Percentiles rank a stretch among this genome's conserved stretches.
Evolutionary conservation across 371 early-diverging fungal genomes (phyloP).

Genomic region (Massospora cicadina): DNA sequence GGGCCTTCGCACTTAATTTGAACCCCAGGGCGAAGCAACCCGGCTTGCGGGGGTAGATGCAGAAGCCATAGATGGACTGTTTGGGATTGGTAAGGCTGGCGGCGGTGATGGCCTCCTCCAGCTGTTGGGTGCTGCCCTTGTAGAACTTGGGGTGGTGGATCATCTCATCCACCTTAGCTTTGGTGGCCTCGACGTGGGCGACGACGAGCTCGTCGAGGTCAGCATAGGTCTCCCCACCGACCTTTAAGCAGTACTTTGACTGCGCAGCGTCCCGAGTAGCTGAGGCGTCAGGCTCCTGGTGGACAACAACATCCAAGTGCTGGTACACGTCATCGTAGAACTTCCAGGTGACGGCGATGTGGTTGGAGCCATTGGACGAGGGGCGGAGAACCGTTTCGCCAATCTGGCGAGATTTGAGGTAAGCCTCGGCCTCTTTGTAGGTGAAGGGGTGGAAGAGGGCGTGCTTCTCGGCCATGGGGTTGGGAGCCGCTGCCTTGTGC

Average conservation of each 20-base stretch:
- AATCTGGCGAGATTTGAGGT: slow-evolving; percentile 35
- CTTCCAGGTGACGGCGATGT: slow-evolving; percentile 87
- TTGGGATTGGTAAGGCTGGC: slow-evolving; percentile 23
- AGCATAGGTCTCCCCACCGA: slow-evolving; percentile 42
- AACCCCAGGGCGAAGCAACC: slow-evolving; percentile 32
- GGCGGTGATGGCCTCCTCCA: slow-evolving; percentile 16
- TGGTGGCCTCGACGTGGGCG: slow-evolving; percentile 67
- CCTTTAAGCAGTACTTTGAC: slow-evolving; percentile 20
- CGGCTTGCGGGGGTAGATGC: slow-evolving; percentile 23
- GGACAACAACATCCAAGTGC: slow-evolving; percentile 44
- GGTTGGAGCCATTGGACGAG: slow-evolving; percentile 67
- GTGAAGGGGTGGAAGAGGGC: slow-evolving; percentile 67
- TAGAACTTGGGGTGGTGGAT: slow-evolving; percentile 43
- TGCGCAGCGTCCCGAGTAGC: background rate
- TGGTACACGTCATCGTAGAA: slow-evolving; percentile 66
- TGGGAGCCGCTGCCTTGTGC: slow-evolving; percentile 16
- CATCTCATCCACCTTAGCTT: slow-evolving; percentile 41
- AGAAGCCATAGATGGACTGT: slow-evolving; percentile 35
- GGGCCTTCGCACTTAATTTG: slow-evolving; percentile 21
- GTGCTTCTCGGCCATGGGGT: slow-evolving; percentile 47
- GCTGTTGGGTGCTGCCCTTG: slow-evolving; percentile 18
- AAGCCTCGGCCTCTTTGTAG: slow-evolving; percentile 52
- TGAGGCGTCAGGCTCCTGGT: background rate
- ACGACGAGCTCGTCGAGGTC: slow-evolving; percentile 87
- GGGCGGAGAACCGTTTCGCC: slow-evolving; percentile 89